Percentiles rank a stretch among this genome's conserved stretches.
phyloP scores from a whole-genome alignment of 1,139 yeast species.

The Geotrichum aggregatum region DNA sequence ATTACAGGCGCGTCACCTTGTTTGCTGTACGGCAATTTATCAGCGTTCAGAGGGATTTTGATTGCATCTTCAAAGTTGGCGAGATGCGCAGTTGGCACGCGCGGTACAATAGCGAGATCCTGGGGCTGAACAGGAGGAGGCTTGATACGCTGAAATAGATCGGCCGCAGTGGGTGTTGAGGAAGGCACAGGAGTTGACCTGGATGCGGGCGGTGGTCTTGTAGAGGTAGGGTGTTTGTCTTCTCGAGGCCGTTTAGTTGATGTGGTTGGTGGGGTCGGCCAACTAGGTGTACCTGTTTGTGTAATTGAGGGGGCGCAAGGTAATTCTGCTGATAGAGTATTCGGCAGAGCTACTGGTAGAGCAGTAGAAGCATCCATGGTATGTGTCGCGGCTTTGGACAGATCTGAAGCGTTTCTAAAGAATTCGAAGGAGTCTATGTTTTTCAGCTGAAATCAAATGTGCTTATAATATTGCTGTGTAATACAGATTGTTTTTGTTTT shows the following conservation, averaged over 20 bases:
- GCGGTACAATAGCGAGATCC: constrained; percentile 26
- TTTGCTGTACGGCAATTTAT: neutral
- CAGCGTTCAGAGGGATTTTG: constrained; percentile 1
- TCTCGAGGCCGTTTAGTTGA: constrained; percentile 5
- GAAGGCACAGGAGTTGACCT: constrained; percentile 14
- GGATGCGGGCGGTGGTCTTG: constrained; percentile 15
- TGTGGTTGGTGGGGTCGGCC: neutral
- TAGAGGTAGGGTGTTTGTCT: constrained; percentile 6
- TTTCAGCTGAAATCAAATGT: no score
- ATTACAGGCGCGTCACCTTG: no score
- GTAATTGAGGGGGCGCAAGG: no score
- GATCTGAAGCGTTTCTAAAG: no score
- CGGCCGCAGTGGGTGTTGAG: neutral
- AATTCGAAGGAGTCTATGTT: no score
- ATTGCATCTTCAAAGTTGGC: constrained; percentile 15
- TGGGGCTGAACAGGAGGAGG: constrained; percentile 30
- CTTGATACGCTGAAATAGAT: constrained; percentile 20
- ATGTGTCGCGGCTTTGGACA: no score
- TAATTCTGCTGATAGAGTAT: no score
- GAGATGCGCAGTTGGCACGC: constrained; percentile 23
- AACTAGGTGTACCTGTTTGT: no score
- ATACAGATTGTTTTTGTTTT: no score
- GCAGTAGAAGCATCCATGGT: no score
- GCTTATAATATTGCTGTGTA: no score
- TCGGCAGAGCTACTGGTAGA: no score